These are phyloP conservation scores for Beauveria scarabaeidicola DNA, from an alignment of 2,329 filamentous ascomycete genomes.

Conservation along the genomic window DNA sequence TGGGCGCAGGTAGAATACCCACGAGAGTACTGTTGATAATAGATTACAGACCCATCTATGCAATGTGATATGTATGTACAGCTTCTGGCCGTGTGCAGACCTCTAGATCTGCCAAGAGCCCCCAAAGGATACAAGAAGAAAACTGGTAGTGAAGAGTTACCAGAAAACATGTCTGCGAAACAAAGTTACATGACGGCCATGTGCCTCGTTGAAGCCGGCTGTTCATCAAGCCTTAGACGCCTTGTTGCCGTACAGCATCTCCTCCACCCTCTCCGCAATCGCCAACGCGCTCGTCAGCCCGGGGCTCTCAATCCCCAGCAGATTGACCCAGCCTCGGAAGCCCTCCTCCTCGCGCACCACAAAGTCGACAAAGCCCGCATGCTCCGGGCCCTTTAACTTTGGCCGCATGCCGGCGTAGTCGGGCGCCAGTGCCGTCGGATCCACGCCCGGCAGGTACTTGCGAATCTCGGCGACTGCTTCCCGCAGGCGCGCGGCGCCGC, in stretches of 20 bases:
- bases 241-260: conserved; percentile 35
- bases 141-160: too few relatives aligned
- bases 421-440: conserved; percentile 55
- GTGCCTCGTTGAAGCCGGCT: background rate
- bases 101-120: background rate
- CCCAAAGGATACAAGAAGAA: background rate
- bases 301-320: conserved; percentile 88
- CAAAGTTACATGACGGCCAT: too few relatives aligned
- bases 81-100: background rate
- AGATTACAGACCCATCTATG: background rate
- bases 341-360: conserved; percentile 69
- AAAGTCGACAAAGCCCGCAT: conserved; percentile 75
- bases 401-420: conserved; percentile 92
- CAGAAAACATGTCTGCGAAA: too few relatives aligned
- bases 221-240: background rate
- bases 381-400: conserved; percentile 58
- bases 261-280: conserved; percentile 67
- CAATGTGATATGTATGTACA: conserved; percentile 1
- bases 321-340: conserved; percentile 74
- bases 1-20: conserved; percentile 7
- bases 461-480: conserved; percentile 67
- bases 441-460: conserved; percentile 68
- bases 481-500: conserved; percentile 49
- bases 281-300: conserved; percentile 81
- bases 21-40: conserved; percentile 3